Evolutionary conservation across 768 basidiomycete species (phyloP).

Genomic region (Dacryopinax spathularia): DNA sequence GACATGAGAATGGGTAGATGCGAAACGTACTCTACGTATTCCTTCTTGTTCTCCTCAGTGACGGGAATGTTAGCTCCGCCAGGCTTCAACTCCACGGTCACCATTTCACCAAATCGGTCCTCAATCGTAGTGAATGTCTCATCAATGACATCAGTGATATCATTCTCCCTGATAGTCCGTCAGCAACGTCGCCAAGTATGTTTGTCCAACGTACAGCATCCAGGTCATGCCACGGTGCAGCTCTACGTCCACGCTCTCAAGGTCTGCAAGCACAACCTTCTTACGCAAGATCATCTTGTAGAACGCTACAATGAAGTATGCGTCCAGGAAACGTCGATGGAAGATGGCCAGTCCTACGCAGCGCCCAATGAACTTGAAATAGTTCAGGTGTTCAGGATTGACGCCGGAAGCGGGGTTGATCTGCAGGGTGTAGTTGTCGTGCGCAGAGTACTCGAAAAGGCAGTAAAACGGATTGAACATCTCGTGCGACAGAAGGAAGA

Average conservation of each 20-base stretch:
- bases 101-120: slow-evolving; percentile 96
- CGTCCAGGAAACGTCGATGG: slow-evolving; percentile 96
- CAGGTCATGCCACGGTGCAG: slow-evolving; percentile 88
- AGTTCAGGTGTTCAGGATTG: slow-evolving; percentile 98
- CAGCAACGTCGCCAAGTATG: slow-evolving; percentile 8
- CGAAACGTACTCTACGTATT: slow-evolving; percentile 64
- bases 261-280: slow-evolving; percentile 83
- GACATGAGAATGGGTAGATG: not conserved
- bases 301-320: slow-evolving; percentile 98
- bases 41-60: slow-evolving; percentile 97
- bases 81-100: slow-evolving; percentile 86
- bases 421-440: slow-evolving; percentile 99
- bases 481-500: slow-evolving; percentile 97
- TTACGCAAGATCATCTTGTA: slow-evolving; percentile 99
- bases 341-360: slow-evolving; percentile 93
- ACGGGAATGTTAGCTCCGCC: slow-evolving; percentile 77
- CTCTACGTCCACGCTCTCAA: slow-evolving; percentile 95
- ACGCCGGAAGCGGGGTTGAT: slow-evolving; percentile 97
- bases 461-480: slow-evolving; percentile 99
- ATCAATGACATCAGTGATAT: slow-evolving; percentile 95
- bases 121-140: slow-evolving; percentile 95
- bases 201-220: slow-evolving; percentile 69
- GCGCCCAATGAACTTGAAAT: slow-evolving; percentile 99
- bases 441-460: slow-evolving; percentile 97
- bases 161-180: slow-evolving; percentile 61